Base-by-base conservation (phyloP, 192 early-diverging fungal genomes). In the Dimargaris verticillata region DNA sequence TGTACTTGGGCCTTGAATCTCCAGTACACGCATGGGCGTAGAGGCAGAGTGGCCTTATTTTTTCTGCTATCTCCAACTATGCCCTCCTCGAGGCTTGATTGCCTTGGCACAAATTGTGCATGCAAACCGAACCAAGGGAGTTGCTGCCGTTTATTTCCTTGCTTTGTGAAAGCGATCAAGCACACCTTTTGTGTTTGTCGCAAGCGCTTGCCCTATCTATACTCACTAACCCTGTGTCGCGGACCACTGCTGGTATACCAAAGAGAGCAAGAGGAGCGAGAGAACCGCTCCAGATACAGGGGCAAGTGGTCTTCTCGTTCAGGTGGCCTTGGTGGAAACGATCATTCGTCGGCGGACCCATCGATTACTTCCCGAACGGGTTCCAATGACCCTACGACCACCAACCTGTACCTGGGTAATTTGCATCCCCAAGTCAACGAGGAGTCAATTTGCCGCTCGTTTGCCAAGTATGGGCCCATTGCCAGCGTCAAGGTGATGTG, bases 401-500 rank as follows among this genome's bases (percentile, higher is more conserved):
- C 91, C 15, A 96, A 96, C 62, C 68, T 95, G 24, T 90, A 85
- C 62, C 74, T 95, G 44, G 80, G 84, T 47, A 90, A 92, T 61
- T 68, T 95, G 60, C 82, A 82, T 59, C 85, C 87, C 0, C 67
- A 75, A 0, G 73, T 83, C 0, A 84, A 83, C 62, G 91, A 95
- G 66, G 80, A 80, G 28, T 62, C 68, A 15, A 64, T 96, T 3
- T 88, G 86, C 54, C 63, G 72, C 64, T 80, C 77, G 33, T 96
- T 96, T 82, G 90, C 75, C 17, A 70, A 61, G 29, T 88, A 78
- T 62, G 93, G 93, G 0, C 82, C 91, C 0, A 89, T 96, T 62
- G 91, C 79, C 11, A 88, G 85, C 58, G 86, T 93, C 53, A 96
- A 96, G 65, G 86, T 96, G 48, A 91, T 96, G 93, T 92, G 91